Evolutionary conservation across 208 protist genomes (phyloP).

Genomic region (Trypanosoma cruzi): DNA sequence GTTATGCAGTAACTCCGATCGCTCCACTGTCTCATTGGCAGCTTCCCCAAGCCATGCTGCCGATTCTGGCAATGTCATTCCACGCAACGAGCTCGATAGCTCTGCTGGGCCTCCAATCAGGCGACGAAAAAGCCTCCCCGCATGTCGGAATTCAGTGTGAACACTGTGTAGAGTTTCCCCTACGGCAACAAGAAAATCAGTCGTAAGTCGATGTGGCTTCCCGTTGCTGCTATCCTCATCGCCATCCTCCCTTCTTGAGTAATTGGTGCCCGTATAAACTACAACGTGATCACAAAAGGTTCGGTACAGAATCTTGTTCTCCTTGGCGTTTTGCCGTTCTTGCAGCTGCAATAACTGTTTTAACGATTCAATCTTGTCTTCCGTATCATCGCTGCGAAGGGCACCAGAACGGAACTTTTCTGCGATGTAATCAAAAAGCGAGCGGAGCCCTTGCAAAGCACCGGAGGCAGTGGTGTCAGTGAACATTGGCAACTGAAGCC

Average conservation of each 20-base stretch:
- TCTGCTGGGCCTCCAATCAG: not conserved
- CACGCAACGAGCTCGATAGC: not conserved
- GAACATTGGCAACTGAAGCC: constrained; percentile 31
- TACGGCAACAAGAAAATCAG: constrained; percentile 16
- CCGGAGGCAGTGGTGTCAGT: constrained; percentile 31
- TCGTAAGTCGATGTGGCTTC: constrained; percentile 3
- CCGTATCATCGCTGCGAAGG: constrained; percentile 13
- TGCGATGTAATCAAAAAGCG: constrained; percentile 29
- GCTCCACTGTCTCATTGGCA: not conserved
- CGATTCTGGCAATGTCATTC: constrained; percentile 7
- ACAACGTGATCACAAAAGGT: constrained; percentile 31
- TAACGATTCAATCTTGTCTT: constrained; percentile 24
- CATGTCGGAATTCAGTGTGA: constrained; percentile 23
- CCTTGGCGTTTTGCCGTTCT: constrained; percentile 15
- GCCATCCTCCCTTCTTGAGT: not conserved
- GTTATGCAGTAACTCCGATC: constrained; percentile 4
- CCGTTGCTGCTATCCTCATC: not conserved
- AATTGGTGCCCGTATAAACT: constrained; percentile 2
- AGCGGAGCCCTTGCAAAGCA: constrained; percentile 40
- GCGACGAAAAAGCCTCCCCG: not conserved
- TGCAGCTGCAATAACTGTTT: constrained; percentile 3
- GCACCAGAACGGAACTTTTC: constrained; percentile 22
- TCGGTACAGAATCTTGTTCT: constrained; percentile 17
- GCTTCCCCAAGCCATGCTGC: not conserved
- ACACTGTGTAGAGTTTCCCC: constrained; percentile 17